Evolutionary conservation across 1,284 basidiomycete species (phyloP).

Genomic region (Boletus austroedulis): DNA sequence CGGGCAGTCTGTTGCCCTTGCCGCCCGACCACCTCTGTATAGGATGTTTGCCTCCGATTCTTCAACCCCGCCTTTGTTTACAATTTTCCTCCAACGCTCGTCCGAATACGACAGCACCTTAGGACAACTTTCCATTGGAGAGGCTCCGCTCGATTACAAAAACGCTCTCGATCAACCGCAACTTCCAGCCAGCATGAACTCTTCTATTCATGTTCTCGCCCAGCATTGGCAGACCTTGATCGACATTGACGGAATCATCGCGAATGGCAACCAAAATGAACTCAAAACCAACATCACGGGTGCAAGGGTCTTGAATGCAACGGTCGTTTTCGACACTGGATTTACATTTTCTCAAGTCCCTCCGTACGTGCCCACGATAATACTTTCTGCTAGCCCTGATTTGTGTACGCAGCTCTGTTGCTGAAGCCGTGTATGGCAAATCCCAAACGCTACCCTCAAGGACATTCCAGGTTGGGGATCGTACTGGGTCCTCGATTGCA

Average conservation of each 20-base stretch:
- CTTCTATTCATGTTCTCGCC: slow-evolving; percentile 34
- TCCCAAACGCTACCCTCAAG: slow-evolving; percentile 49
- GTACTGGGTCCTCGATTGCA: slow-evolving; percentile 59
- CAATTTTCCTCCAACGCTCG: slow-evolving; percentile 50
- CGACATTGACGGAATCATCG: slow-evolving; percentile 50
- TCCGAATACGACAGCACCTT: slow-evolving; percentile 42
- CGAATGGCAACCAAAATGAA: slow-evolving; percentile 46
- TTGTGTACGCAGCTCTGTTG: slow-evolving; percentile 41
- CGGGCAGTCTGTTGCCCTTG: too few relatives aligned
- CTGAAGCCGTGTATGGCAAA: slow-evolving; percentile 55
- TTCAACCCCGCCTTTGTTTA: slow-evolving; percentile 54
- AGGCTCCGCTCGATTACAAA: slow-evolving; percentile 42
- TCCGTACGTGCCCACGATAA: slow-evolving; percentile 36
- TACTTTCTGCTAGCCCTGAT: not conserved
- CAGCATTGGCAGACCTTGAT: slow-evolving; percentile 55
- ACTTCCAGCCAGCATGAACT: slow-evolving; percentile 39
- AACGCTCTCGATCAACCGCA: slow-evolving; percentile 44
- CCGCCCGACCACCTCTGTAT: slow-evolving; percentile 57
- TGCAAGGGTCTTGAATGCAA: slow-evolving; percentile 44
- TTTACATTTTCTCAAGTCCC: slow-evolving; percentile 67
- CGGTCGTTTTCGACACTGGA: slow-evolving; percentile 64
- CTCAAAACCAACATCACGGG: slow-evolving; percentile 44
- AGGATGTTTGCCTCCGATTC: slow-evolving; percentile 59
- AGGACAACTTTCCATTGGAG: slow-evolving; percentile 50
- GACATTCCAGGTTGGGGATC: slow-evolving; percentile 45